Percentiles rank a stretch among this genome's conserved stretches.
Conservation (phyloP, 1,139 yeast genomes). For the Geotrichum carabidarum region DNA sequence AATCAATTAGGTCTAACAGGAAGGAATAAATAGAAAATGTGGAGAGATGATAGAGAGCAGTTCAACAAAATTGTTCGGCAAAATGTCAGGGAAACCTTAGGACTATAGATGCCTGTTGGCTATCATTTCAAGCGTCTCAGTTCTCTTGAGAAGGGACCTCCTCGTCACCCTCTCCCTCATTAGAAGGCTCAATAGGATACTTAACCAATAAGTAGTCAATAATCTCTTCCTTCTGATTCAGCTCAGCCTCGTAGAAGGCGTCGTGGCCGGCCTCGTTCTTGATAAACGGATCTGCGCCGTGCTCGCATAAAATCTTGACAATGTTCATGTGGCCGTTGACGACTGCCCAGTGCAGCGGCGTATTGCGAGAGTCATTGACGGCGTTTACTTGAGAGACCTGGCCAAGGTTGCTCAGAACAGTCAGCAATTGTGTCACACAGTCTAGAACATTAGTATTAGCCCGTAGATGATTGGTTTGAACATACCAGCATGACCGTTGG, state of each 20-base stretch:
- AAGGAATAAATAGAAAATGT: slow-evolving; percentile 37
- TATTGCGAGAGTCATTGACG: slow-evolving; percentile 77
- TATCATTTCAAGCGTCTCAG: not conserved
- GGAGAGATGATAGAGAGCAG: slow-evolving; percentile 76
- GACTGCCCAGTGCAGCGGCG: slow-evolving; percentile 95
- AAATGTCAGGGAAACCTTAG: slow-evolving; percentile 64
- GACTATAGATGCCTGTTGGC: slow-evolving; percentile 40
- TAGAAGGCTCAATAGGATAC: slow-evolving; percentile 64
- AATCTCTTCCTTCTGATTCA: slow-evolving; percentile 45
- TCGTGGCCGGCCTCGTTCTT: slow-evolving; percentile 77
- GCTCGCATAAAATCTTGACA: slow-evolving; percentile 65
- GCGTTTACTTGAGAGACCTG: slow-evolving; percentile 46
- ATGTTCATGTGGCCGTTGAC: slow-evolving; percentile 75
- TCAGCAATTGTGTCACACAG: slow-evolving; percentile 56
- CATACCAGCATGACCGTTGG: slow-evolving; percentile 66
- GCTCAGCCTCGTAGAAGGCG: slow-evolving; percentile 83
- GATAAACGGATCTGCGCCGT: slow-evolving; percentile 75
- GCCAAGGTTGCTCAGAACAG: slow-evolving; percentile 38
- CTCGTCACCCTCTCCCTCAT: slow-evolving; percentile 41
- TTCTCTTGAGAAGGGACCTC: slow-evolving; percentile 1
- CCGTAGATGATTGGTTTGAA: not conserved
- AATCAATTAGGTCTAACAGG: not conserved
- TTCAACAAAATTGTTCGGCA: slow-evolving; percentile 59
- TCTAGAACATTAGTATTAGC: slow-evolving; percentile 36
- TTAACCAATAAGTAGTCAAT: slow-evolving; percentile 62